These are phyloP conservation scores for Thielaviopsis ethacetica DNA, from an alignment of 2,329 filamentous ascomycete species.

Conservation along the genomic window DNA sequence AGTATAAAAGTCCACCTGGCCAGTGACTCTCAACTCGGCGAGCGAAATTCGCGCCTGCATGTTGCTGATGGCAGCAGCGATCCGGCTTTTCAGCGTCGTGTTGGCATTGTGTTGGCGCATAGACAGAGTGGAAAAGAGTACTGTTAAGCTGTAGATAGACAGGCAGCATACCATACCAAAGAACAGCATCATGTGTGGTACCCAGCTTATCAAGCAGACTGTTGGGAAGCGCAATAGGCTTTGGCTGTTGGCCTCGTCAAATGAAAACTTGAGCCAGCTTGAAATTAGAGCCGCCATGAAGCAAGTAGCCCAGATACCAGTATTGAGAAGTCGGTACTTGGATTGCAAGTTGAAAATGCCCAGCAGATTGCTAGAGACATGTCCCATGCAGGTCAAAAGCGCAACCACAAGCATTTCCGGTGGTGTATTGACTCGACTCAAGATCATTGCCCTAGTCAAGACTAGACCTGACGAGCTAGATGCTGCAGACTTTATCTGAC, in stretches of 20 bases:
- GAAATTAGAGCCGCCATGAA: constrained; percentile 78
- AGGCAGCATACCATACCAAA: constrained; percentile 61
- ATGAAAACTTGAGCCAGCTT: constrained; percentile 48
- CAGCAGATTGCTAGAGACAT: constrained; percentile 68
- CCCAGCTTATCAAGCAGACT: constrained; percentile 86
- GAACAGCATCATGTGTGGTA: constrained; percentile 81
- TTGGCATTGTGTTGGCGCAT: neutral
- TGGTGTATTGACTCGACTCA: constrained; percentile 70
- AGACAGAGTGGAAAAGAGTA: constrained; percentile 50
- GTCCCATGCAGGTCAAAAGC: constrained; percentile 77
- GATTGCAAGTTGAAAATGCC: constrained; percentile 68
- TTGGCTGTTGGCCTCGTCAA: constrained; percentile 41
- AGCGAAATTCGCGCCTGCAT: constrained; percentile 85
- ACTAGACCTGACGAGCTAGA: constrained; percentile 15
- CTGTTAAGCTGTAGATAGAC: constrained; percentile 59
- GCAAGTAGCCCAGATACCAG: constrained; percentile 74
- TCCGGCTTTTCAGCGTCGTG: neutral
- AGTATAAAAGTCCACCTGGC: constrained; percentile 92
- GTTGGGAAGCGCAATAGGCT: constrained; percentile 78
- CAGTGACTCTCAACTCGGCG: constrained; percentile 61
- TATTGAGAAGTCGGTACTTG: constrained; percentile 67
- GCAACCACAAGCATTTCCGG: constrained; percentile 78
- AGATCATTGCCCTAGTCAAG: constrained; percentile 47
- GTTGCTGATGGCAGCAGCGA: constrained; percentile 55
- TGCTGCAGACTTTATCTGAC: constrained; percentile 34